Percentiles rank a stretch among this genome's conserved stretches.
phyloP scores from a whole-genome alignment of 352 stramenopile species.

The Phytophthora multivora region DNA sequence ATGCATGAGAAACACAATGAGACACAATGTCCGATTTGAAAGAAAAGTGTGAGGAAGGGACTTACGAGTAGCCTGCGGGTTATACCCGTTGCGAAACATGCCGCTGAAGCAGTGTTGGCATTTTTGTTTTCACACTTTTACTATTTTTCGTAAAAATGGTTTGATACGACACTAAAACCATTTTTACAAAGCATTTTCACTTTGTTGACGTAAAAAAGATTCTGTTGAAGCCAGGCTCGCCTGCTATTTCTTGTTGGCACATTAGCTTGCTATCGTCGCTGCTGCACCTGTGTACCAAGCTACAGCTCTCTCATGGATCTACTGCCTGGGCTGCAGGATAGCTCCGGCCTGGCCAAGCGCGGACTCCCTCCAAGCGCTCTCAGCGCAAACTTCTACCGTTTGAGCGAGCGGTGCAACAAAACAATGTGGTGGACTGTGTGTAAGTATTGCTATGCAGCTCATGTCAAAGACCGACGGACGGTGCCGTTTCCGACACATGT shows the following conservation, averaged over 20 bases:
- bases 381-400: neutral
- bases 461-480: neutral
- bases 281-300: too few species aligned
- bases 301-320: too few species aligned
- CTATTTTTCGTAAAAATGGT: too few species aligned
- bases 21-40: constrained; percentile 4
- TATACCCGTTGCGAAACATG: constrained; percentile 60
- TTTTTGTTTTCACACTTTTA: too few species aligned
- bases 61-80: constrained; percentile 12
- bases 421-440: neutral
- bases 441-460: neutral
- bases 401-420: neutral
- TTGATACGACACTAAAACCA: too few species aligned
- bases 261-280: too few species aligned
- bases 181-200: too few species aligned
- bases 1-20: neutral
- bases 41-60: neutral
- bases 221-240: too few species aligned
- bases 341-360: neutral
- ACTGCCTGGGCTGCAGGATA: too few species aligned
- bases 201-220: too few species aligned
- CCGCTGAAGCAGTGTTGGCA: constrained; percentile 68
- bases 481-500: neutral
- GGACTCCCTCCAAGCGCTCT: neutral
- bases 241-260: too few species aligned